Evolutionary conservation across 1,139 yeast genomes (phyloP), one percentile per base, ranked within the genome.

Genomic region (Zhuliangozyma blackwelliae): DNA sequence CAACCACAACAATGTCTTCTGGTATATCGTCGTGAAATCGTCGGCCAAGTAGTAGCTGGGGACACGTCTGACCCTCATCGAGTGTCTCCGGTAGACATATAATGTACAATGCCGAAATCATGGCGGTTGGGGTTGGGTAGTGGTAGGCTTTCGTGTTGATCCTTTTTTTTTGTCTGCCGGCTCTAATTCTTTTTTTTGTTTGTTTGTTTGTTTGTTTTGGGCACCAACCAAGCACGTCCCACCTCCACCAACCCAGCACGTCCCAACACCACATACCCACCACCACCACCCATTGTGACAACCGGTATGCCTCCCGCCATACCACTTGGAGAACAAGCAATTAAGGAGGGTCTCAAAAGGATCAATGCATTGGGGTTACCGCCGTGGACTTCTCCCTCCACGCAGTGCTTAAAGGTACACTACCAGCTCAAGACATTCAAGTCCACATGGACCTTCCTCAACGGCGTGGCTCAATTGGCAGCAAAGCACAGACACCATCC

Each of bases 401-500:
- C 27, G 36, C 31, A 7, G 22, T 31, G 16, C 45, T 36, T 36
- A 55, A 34, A 33, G 25, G 41, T 35, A 27, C 48, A 43, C 21
- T 72, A 70, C 48, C 57, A 53, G 29, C 70, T 83, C 47, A 63
- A 60, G 36, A 66, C 68, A 31, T 83, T 73, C 51, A 78, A 77
- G 40, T 65, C 67, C 26, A 80, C 90, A 0, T 81, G 89, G 87
- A 61, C 50, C 5, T 84, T 84, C 50, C 61, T 87, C 21, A 80
- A 77, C 23, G 70, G 71, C 38, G 74, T 85, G 2, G 78, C 89
- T 1, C 60, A 76, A 59, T 62, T 77, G 32, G 72, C 88, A 1
- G 85, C 83, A 51, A 49, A 63, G 1, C 59, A 65, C 50, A 82
- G 79, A 22, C 95, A 87, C 50, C 96, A 87, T 53, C 95, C 95